phyloP scores from a whole-genome alignment of 2,329 filamentous ascomycete genomes.

The Aureobasidium mangrovei region DNA sequence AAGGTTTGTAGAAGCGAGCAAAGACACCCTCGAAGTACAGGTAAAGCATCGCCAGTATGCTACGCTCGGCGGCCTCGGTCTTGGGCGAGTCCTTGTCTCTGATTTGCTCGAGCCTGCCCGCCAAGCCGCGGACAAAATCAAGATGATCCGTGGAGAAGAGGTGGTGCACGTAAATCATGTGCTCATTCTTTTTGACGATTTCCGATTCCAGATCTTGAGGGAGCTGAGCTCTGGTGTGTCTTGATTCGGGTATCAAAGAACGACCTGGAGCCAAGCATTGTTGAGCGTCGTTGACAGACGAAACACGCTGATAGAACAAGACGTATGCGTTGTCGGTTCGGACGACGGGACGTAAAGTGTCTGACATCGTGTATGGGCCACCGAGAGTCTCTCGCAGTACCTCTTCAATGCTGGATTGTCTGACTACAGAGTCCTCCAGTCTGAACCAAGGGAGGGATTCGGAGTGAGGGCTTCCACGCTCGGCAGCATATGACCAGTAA shows the following conservation, averaged over 20 bases:
- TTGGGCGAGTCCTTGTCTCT: slow-evolving; percentile 34
- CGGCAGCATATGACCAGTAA: slow-evolving; percentile 81
- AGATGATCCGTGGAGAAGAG: slow-evolving; percentile 66
- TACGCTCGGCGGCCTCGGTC: slow-evolving; percentile 32
- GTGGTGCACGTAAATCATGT: slow-evolving; percentile 67
- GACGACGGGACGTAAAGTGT: not conserved
- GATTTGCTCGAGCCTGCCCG: slow-evolving; percentile 47
- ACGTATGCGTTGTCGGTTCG: slow-evolving; percentile 72
- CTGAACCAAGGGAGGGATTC: slow-evolving; percentile 59
- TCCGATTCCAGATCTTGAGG: slow-evolving; percentile 40
- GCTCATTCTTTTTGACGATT: slow-evolving; percentile 63
- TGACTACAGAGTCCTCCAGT: slow-evolving; percentile 87
- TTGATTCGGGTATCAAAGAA: slow-evolving; percentile 14
- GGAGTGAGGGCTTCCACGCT: not conserved
- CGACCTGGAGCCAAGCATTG: not conserved
- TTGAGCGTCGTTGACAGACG: slow-evolving; percentile 42
- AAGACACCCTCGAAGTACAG: slow-evolving; percentile 68
- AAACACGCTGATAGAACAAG: slow-evolving; percentile 86
- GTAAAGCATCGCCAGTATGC: slow-evolving; percentile 48
- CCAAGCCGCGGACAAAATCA: slow-evolving; percentile 54
- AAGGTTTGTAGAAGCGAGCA: slow-evolving; percentile 56
- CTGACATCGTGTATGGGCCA: slow-evolving; percentile 32
- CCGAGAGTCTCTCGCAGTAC: slow-evolving; percentile 69
- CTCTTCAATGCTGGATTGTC: slow-evolving; percentile 60
- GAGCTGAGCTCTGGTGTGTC: slow-evolving; percentile 41